Base-by-base conservation (phyloP, 1,284 basidiomycete genomes). In the Melanopsichium pennsylvanicum region DNA sequence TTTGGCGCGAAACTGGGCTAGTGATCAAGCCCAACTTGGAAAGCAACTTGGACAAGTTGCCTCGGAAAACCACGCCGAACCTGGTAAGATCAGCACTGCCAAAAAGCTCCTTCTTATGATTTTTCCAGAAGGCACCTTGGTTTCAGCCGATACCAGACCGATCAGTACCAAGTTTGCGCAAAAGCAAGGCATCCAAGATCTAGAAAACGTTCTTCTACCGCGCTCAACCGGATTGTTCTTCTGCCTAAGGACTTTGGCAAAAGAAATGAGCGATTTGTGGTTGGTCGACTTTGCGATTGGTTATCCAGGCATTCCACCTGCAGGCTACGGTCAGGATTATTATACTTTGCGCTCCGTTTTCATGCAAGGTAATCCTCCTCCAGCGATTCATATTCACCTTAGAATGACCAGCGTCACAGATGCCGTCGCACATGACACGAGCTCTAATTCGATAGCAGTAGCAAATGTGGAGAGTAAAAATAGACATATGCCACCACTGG, bases 201-300 rank as follows among this genome's bases (percentile, higher is more conserved):
- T 92, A 83, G 84, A 83, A 38, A 88, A 96, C 76, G 82, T 87
- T 15, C 85, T 98, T 7, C 86, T 97, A 40, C 95, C 95, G 1
- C 87, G 94, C 40, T 91, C 93, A 22, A 96, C 92, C 0, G 95
- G 95, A 1, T 83, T 97, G 44, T 88, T 90, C 60, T 92, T 91
- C 80, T 91, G 89, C 62, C 83, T 97, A 31, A 86, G 92, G 22
- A 89, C 91, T 0, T 85, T 97, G 9, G 85, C 88, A 9, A 88
- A 90, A 16, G 86, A 89, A 45, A 86, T 95, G 35, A 88, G 89
- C 18, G 86, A 86, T 57, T 84, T 97, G 60, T 86, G 89, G 72
- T 82, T 98, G 16, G 84, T 97, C n/a, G 74, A 78, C 33, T 67
- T 74, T 19, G 96, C 94, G 0, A 86, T 94, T 63, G 87, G 90